These are phyloP conservation scores for Venustampulla echinocandica DNA, from an alignment of 495 filamentous ascomycete species.

Conservation along the genomic window DNA sequence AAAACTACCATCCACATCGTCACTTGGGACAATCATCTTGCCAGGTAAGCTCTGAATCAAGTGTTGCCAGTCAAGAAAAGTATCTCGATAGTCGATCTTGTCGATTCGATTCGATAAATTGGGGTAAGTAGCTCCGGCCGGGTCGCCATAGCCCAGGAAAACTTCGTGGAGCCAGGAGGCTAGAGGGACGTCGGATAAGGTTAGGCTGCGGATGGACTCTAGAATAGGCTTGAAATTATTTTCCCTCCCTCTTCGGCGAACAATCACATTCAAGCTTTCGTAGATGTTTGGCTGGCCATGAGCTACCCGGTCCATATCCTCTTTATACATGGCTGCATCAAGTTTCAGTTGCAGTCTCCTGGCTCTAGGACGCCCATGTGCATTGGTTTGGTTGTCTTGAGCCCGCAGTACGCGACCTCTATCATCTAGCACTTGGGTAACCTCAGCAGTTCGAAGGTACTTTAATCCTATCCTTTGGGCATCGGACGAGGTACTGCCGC, in stretches of 20 bases:
- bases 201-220: constrained; percentile 80
- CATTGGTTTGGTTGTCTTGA: constrained; percentile 40
- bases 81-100: constrained; percentile 83
- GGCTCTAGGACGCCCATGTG: constrained; percentile 38
- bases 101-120: constrained; percentile 68
- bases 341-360: constrained; percentile 73
- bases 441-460: constrained; percentile 71
- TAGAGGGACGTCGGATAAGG: constrained; percentile 75
- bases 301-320: constrained; percentile 57
- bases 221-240: constrained; percentile 97
- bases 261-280: constrained; percentile 75
- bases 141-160: constrained; percentile 93
- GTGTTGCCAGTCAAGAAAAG: constrained; percentile 93
- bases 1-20: constrained; percentile 62
- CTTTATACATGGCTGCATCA: constrained; percentile 69
- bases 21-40: constrained; percentile 69
- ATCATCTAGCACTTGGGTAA: constrained; percentile 84
- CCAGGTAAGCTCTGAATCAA: constrained; percentile 79
- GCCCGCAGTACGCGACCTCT: constrained; percentile 70
- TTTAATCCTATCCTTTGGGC: constrained; percentile 55
- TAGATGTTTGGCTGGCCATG: constrained; percentile 70
- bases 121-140: constrained; percentile 76
- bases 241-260: constrained; percentile 77
- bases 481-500: constrained; percentile 38
- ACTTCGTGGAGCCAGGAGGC: constrained; percentile 94